Evolutionary conservation across 2,329 filamentous ascomycete genomes (phyloP).

Genomic region (Huntiella abstrusa): DNA sequence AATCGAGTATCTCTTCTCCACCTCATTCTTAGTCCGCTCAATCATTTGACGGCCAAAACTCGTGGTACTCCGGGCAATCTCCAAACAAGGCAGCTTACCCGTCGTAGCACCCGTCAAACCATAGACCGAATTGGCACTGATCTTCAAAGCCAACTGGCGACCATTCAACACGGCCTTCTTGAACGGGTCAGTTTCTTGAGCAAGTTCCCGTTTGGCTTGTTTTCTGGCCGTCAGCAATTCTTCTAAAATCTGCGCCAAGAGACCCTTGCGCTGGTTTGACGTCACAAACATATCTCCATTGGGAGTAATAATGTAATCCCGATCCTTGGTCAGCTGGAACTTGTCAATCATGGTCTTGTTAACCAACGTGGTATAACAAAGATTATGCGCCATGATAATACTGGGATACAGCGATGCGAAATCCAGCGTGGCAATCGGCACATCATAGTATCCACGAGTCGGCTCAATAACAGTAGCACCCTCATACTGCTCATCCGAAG

Average conservation of each 20-base stretch:
- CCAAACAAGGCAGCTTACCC: slow-evolving; percentile 84
- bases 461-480: slow-evolving; percentile 97
- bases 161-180: slow-evolving; percentile 96
- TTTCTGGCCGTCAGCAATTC: slow-evolving; percentile 85
- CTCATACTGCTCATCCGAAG: slow-evolving; percentile 77
- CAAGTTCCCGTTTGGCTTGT: slow-evolving; percentile 78
- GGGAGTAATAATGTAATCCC: slow-evolving; percentile 91
- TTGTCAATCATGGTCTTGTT: slow-evolving; percentile 60
- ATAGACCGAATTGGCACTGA: slow-evolving; percentile 96
- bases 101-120: slow-evolving; percentile 91
- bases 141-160: slow-evolving; percentile 85
- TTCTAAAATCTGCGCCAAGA: slow-evolving; percentile 88
- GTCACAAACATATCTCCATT: slow-evolving; percentile 91
- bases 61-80: slow-evolving; percentile 91
- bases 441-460: slow-evolving; percentile 78
- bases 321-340: slow-evolving; percentile 60
- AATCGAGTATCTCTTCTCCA: slow-evolving; percentile 75
- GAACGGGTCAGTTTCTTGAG: slow-evolving; percentile 80
- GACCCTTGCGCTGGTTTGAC: slow-evolving; percentile 68
- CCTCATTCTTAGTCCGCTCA: slow-evolving; percentile 91
- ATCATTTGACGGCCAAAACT: slow-evolving; percentile 98
- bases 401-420: slow-evolving; percentile 96
- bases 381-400: slow-evolving; percentile 96
- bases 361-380: slow-evolving; percentile 89
- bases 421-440: slow-evolving; percentile 91